Percentiles rank a stretch among this genome's conserved stretches.
Conservation (phyloP, 2,329 filamentous ascomycete genomes). For the Aspergillus sp. region DNA sequence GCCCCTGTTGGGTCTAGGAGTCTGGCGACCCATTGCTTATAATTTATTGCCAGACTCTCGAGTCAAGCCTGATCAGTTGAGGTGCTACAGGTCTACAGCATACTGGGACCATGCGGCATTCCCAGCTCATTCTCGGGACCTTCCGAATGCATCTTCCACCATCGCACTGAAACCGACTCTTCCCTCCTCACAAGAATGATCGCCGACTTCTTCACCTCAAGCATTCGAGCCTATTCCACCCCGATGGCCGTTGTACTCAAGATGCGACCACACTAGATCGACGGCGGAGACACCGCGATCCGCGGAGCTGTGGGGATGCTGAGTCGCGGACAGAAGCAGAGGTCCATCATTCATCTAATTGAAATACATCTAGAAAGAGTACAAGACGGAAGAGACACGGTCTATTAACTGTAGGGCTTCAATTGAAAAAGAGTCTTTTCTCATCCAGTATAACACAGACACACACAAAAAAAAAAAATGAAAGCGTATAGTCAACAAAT, state of each 20-base stretch:
- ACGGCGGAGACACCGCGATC: constrained; percentile 4
- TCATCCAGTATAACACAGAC: constrained; percentile 26
- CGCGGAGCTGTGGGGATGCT: constrained; percentile 1
- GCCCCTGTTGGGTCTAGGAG: neutral
- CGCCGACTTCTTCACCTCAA: neutral
- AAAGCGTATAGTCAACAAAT: constrained; percentile 28
- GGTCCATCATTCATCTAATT: neutral
- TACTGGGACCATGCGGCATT: too few relatives aligned
- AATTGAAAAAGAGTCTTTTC: constrained; percentile 21
- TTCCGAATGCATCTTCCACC: neutral
- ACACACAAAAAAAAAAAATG: constrained; percentile 8
- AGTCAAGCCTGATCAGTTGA: neutral
- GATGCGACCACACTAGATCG: neutral
- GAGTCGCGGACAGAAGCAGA: too few relatives aligned
- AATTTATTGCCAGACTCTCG: neutral
- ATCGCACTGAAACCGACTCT: neutral
- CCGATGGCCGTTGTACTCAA: neutral
- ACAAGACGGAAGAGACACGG: neutral
- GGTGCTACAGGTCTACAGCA: too few relatives aligned
- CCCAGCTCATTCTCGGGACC: too few relatives aligned
- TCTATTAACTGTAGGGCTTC: constrained; percentile 16
- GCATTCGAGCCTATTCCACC: neutral
- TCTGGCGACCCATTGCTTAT: neutral
- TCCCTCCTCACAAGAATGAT: neutral
- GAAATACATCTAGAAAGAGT: neutral